Conservation (phyloP, 257 asterid genomes). For the Leptodermis oblonga region DNA sequence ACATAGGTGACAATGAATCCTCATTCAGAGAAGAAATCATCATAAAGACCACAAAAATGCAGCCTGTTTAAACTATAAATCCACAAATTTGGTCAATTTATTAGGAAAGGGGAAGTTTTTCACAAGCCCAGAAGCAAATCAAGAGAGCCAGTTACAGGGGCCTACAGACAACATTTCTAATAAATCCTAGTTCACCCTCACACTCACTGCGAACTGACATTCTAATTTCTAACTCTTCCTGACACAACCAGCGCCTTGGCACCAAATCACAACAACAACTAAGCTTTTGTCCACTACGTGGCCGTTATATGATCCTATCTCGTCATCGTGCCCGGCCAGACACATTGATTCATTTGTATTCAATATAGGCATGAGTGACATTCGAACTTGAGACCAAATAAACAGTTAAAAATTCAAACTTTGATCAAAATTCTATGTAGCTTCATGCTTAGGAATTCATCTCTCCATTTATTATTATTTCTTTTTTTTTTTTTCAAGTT, state of each 20-base stretch:
- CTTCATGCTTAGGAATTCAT: neutral
- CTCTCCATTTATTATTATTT: too few species aligned
- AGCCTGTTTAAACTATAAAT: neutral
- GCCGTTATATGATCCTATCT: too few species aligned
- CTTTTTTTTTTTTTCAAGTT: neutral
- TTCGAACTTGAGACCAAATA: neutral
- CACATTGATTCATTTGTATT: too few species aligned
- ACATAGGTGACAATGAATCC: neutral
- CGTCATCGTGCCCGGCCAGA: too few species aligned
- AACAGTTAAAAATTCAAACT: neutral
- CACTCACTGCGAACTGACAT: neutral
- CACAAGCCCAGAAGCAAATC: neutral
- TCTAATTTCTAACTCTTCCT: neutral
- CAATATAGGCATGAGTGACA: too few species aligned
- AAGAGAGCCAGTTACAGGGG: neutral
- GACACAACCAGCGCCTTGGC: neutral
- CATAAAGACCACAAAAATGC: neutral
- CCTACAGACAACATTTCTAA: neutral
- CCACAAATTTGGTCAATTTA: neutral
- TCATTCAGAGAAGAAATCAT: neutral
- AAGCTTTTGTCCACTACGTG: too few species aligned
- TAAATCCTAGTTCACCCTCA: neutral
- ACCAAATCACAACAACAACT: too few species aligned
- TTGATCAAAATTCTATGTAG: neutral
- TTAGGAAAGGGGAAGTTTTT: neutral